Evolutionary conservation across 176 grass and related monocot genomes (phyloP), one percentile per base, ranked within the genome.

Genomic region (Oryza longistaminata): DNA sequence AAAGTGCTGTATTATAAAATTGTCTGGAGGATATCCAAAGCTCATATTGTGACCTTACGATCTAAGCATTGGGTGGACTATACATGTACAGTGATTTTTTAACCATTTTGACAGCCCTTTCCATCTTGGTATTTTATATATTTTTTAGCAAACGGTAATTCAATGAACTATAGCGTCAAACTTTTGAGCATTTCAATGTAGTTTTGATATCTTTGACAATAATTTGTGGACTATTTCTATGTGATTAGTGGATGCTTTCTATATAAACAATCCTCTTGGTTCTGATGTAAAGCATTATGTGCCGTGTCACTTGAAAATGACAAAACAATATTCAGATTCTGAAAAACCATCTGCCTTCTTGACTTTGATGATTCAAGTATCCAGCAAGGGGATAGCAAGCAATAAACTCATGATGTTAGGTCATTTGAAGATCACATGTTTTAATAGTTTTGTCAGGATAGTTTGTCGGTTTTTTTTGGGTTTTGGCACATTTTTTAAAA

Each of bases 41-140:
- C 10, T 8, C 69, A 44, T 7, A 71, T 7, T 44, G 39, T 44
- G 58, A 62, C 22, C 10, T 43, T 27, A 22, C 44, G 11, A 78
- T 39, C 34, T 35, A 35, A 35, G 34, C 34, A 24, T 5, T 50
- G 43, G 33, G 19, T 62, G 21, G n/a, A 62, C 21, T 17, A 31
- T n/a, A 72, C 68, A 72, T 82, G 42, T 82, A 44, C 80, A 72
- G 9, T 82, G 29, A 31, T 21, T 72, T 27, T 71, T 25, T 10
- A 52, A 48, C 21, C 48, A 58, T 55, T 81, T 70, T 40, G 11
- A 31, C 29, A 45, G 25, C 34, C 70, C 53, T 65, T 73, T 24
- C 17, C 53, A 66, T 19, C 70, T 66, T 74, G 81, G 10, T 31
- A 50, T 31, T 74, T 33, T 26, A 22, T 60, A 60, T 58, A 55